These are phyloP conservation scores for Breynia disticha DNA, from an alignment of 441 rosid species.

Conservation along the genomic window DNA sequence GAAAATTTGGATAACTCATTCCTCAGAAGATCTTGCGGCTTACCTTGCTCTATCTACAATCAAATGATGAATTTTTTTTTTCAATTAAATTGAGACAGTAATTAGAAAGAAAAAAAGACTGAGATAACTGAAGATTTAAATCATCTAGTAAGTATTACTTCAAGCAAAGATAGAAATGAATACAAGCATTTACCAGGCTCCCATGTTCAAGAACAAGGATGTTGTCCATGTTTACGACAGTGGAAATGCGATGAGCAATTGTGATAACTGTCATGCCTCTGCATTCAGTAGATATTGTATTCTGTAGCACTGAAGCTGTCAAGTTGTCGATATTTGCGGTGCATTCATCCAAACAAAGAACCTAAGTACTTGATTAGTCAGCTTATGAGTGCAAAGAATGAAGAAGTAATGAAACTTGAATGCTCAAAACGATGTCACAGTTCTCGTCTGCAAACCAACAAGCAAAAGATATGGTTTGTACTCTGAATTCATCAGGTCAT, in stretches of 20 bases:
- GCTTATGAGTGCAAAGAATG: not conserved
- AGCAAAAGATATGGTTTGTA: no score
- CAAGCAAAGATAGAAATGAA: not conserved
- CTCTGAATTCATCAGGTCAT: no score
- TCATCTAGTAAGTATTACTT: no score
- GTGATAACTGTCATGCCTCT: slow-evolving; percentile 70
- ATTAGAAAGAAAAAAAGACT: no score
- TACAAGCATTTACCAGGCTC: slow-evolving; percentile 37
- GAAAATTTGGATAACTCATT: slow-evolving; percentile 56
- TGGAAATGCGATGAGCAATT: slow-evolving; percentile 92
- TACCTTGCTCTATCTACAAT: slow-evolving; percentile 69
- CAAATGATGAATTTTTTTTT: not conserved
- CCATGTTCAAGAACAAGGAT: slow-evolving; percentile 70
- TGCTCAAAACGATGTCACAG: no score
- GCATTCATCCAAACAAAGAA: slow-evolving; percentile 94
- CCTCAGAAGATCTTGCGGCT: slow-evolving; percentile 54
- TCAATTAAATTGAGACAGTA: no score
- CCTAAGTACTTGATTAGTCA: slow-evolving; percentile 26
- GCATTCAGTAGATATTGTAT: slow-evolving; percentile 61
- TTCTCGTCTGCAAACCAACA: no score
- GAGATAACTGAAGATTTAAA: no score
- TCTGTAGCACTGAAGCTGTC: slow-evolving; percentile 73
- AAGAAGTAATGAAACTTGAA: no score
- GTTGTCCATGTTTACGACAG: slow-evolving; percentile 62
- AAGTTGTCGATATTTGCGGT: slow-evolving; percentile 68